Evolutionary conservation across 164 flowering plant species (phyloP).

Genomic region (Macadamia tetraphylla): DNA sequence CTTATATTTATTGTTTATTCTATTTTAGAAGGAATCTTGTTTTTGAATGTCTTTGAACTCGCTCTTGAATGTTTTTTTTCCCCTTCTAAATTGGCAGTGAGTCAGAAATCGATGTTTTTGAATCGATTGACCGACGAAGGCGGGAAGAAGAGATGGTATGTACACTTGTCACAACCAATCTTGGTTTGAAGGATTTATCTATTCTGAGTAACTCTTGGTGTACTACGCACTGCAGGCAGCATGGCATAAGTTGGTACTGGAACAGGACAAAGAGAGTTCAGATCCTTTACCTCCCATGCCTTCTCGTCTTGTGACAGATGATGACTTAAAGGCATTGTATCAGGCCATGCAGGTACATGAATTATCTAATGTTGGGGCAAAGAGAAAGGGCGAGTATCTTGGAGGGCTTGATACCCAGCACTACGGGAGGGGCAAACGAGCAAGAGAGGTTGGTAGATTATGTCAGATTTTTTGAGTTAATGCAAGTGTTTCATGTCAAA

Average conservation of each 20-base stretch:
- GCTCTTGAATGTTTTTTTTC: constrained; percentile 3
- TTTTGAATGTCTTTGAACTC: not conserved
- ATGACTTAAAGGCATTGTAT: constrained; percentile 65
- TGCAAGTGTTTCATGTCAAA: not conserved
- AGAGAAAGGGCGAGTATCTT: constrained; percentile 53
- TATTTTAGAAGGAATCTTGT: not conserved
- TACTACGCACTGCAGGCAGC: constrained; percentile 40
- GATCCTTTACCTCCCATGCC: constrained; percentile 52
- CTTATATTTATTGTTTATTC: not conserved
- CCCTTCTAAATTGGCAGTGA: constrained; percentile 44
- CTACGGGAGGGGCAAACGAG: constrained; percentile 96
- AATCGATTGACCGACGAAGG: constrained; percentile 79
- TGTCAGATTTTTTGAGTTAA: not conserved
- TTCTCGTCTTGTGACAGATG: constrained; percentile 84
- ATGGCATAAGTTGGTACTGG: constrained; percentile 60
- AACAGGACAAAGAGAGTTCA: constrained; percentile 27
- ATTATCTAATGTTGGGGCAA: constrained; percentile 39
- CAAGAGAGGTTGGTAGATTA: constrained; percentile 80
- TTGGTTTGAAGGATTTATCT: not conserved
- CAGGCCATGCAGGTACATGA: constrained; percentile 80
- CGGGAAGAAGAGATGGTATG: constrained; percentile 75
- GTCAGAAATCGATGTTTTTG: constrained; percentile 92
- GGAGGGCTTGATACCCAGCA: constrained; percentile 80
- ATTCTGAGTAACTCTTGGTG: not conserved
- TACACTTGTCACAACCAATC: not conserved